Percentiles rank a stretch among this genome's conserved stretches.
These are phyloP conservation scores for Nigrograna mackinnonii DNA, from an alignment of 2,329 filamentous ascomycete species.

Conservation along the genomic window DNA sequence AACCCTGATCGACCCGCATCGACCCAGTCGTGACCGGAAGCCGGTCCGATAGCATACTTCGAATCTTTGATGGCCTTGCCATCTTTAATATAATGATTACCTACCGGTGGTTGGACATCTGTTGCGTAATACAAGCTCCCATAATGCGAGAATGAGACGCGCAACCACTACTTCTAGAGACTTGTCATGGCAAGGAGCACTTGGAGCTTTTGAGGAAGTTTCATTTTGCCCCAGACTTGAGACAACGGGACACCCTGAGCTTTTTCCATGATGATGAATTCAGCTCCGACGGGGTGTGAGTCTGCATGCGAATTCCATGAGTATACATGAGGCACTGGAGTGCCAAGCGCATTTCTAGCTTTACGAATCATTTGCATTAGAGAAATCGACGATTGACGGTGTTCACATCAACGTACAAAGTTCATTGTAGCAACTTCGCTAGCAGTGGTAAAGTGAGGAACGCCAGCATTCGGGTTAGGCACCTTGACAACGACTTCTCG, in stretches of 20 bases:
- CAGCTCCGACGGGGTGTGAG: slow-evolving; percentile 25
- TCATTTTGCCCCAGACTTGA: too few relatives aligned
- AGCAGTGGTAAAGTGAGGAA: slow-evolving; percentile 30
- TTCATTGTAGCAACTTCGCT: slow-evolving; percentile 35
- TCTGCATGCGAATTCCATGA: slow-evolving; percentile 22
- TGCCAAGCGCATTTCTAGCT: slow-evolving; percentile 24
- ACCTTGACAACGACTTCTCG: slow-evolving; percentile 20
- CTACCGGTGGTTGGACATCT: slow-evolving; percentile 30
- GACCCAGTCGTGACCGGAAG: slow-evolving; percentile 32
- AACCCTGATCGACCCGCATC: too few relatives aligned
- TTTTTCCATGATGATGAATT: slow-evolving; percentile 39
- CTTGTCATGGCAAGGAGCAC: too few relatives aligned
- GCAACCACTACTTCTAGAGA: too few relatives aligned
- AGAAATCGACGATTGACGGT: slow-evolving; percentile 1
- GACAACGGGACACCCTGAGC: slow-evolving; percentile 12
- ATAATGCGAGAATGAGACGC: slow-evolving; percentile 27
- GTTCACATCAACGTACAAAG: slow-evolving; percentile 13
- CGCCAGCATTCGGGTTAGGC: slow-evolving; percentile 24
- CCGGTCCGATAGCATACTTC: slow-evolving; percentile 43
- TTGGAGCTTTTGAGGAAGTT: too few relatives aligned
- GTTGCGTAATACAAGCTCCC: slow-evolving; percentile 33
- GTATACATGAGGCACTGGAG: slow-evolving; percentile 28
- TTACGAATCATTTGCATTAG: slow-evolving; percentile 18
- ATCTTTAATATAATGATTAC: slow-evolving; percentile 14
- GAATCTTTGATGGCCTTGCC: slow-evolving; percentile 17